These are phyloP conservation scores for Cryptococcus sp. DNA, from an alignment of 1,284 basidiomycete species.

Conservation along the genomic window DNA sequence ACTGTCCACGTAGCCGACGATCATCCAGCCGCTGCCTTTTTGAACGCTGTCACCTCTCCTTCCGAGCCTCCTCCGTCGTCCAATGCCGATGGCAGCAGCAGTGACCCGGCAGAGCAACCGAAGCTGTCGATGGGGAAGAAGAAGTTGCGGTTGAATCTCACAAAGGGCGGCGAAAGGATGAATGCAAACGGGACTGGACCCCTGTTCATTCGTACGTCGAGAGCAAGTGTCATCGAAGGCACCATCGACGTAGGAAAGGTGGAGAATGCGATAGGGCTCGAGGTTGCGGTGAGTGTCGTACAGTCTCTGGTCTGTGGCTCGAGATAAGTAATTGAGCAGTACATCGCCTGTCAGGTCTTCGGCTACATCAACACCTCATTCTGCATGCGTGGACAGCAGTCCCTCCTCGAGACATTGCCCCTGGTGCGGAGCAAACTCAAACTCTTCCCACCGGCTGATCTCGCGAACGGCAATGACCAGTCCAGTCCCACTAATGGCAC, in stretches of 20 bases:
- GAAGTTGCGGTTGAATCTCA: slow-evolving; percentile 29
- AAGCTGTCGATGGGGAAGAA: slow-evolving; percentile 29
- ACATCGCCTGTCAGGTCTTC: slow-evolving; percentile 22
- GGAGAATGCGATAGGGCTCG: slow-evolving; percentile 34
- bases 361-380: slow-evolving; percentile 36
- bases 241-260: slow-evolving; percentile 35
- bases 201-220: slow-evolving; percentile 24
- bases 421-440: slow-evolving; percentile 19
- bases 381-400: slow-evolving; percentile 41
- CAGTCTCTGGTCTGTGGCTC: neutral
- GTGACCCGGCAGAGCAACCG: neutral
- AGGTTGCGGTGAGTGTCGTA: slow-evolving; percentile 31
- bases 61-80: slow-evolving; percentile 9
- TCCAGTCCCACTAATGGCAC: neutral
- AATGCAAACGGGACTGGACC: slow-evolving; percentile 36
- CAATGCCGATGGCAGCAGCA: neutral
- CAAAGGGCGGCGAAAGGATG: slow-evolving; percentile 22
- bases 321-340: neutral
- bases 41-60: slow-evolving; percentile 26
- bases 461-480: too few species aligned
- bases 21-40: slow-evolving; percentile 40
- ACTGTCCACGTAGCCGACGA: slow-evolving; percentile 36
- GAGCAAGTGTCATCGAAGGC: slow-evolving; percentile 32
- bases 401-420: slow-evolving; percentile 38
- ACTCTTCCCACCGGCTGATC: slow-evolving; percentile 24